Evolutionary conservation across 2,329 filamentous ascomycete species (phyloP).

Genomic region (Westerdykella sp.): DNA sequence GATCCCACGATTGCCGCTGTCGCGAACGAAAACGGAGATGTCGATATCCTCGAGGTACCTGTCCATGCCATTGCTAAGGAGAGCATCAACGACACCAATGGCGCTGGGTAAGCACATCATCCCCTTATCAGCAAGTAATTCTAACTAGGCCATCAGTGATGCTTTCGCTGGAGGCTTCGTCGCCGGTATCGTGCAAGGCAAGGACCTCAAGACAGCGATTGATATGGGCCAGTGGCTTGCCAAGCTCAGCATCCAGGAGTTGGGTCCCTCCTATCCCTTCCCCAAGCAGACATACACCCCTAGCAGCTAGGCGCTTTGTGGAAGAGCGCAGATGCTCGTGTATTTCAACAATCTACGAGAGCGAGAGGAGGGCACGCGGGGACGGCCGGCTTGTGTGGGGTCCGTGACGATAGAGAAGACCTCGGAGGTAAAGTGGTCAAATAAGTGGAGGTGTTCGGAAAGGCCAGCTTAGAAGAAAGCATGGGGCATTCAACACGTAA

Average conservation of each 20-base stretch:
- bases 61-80: slow-evolving; percentile 72
- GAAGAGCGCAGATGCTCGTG: slow-evolving; percentile 33
- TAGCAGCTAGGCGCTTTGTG: slow-evolving; percentile 24
- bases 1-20: slow-evolving; percentile 78
- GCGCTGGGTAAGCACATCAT: slow-evolving; percentile 58
- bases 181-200: slow-evolving; percentile 80
- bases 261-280: slow-evolving; percentile 73
- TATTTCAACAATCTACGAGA: slow-evolving; percentile 39
- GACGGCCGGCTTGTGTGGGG: background rate
- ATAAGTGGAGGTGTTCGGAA: no score
- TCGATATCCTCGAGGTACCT: slow-evolving; percentile 66
- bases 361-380: slow-evolving; percentile 1
- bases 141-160: slow-evolving; percentile 51
- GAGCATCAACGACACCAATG: slow-evolving; percentile 92
- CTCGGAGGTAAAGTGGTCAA: no score
- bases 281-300: slow-evolving; percentile 38
- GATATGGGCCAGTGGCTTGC: slow-evolving; percentile 98
- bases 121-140: background rate
- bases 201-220: slow-evolving; percentile 68
- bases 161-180: slow-evolving; percentile 93
- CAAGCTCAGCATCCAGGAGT: slow-evolving; percentile 84
- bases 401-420: background rate
- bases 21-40: slow-evolving; percentile 59
- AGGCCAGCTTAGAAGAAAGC: no score
- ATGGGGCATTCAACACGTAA: background rate